These are phyloP conservation scores for Casuarina glauca DNA, from an alignment of 306 rosid species.

Conservation along the genomic window DNA sequence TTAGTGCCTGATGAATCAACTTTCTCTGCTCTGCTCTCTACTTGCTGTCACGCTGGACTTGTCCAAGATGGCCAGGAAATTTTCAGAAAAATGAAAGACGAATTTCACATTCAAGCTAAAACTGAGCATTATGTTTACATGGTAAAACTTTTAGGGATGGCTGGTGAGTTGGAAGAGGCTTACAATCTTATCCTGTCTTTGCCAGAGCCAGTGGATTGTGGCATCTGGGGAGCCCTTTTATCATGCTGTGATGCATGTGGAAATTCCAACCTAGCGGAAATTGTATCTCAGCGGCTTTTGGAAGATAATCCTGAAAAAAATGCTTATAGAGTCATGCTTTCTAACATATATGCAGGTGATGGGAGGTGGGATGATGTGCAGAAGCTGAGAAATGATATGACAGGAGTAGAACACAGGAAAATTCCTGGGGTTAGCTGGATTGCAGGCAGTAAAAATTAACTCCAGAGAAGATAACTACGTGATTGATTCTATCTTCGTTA, in stretches of 20 bases:
- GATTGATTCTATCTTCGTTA: not conserved
- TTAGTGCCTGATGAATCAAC: slow-evolving; percentile 72
- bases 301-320: slow-evolving; percentile 45
- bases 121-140: slow-evolving; percentile 80
- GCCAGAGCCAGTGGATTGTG: slow-evolving; percentile 72
- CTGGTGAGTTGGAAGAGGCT: slow-evolving; percentile 78
- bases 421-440: slow-evolving; percentile 72
- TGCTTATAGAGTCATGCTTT: slow-evolving; percentile 72
- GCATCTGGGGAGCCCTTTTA: slow-evolving; percentile 82
- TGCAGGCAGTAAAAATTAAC: slow-evolving; percentile 33
- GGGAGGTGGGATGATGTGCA: slow-evolving; percentile 78
- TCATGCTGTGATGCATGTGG: slow-evolving; percentile 76
- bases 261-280: slow-evolving; percentile 68
- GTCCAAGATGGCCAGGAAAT: slow-evolving; percentile 61
- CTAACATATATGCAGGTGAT: slow-evolving; percentile 69
- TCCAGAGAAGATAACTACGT: not conserved
- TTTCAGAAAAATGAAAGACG: slow-evolving; percentile 63
- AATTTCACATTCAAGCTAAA: slow-evolving; percentile 55
- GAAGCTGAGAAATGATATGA: slow-evolving; percentile 61
- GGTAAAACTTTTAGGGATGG: slow-evolving; percentile 86
- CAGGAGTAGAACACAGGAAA: slow-evolving; percentile 46
- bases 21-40: slow-evolving; percentile 78
- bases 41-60: slow-evolving; percentile 86
- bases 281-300: slow-evolving; percentile 54
- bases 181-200: slow-evolving; percentile 57